A percentile compares a stretch with the other conserved stretches of the same genome.
These are phyloP conservation scores for Dactylella cylindrospora DNA, from an alignment of 2,329 filamentous ascomycete genomes.

Conservation along the genomic window DNA sequence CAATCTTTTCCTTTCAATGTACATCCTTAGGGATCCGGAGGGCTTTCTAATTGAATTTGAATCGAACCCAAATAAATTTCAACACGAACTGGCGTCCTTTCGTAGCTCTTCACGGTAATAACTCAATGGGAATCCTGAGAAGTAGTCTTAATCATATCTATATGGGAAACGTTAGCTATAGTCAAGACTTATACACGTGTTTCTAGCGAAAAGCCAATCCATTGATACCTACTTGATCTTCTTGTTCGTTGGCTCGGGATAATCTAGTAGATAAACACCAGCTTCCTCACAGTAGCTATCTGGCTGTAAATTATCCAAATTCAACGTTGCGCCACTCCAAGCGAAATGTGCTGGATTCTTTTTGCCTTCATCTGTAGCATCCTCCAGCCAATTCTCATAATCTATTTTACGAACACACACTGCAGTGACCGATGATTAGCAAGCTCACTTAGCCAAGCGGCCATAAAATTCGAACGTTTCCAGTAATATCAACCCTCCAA, in stretches of 20 bases:
- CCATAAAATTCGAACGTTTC: no score
- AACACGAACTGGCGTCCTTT: not conserved
- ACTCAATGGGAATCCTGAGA: no score
- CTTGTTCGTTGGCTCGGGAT: slow-evolving; percentile 22
- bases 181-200: not conserved
- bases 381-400: slow-evolving; percentile 19
- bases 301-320: slow-evolving; percentile 25
- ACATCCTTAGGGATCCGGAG: slow-evolving; percentile 10
- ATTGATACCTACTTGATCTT: slow-evolving; percentile 20
- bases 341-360: slow-evolving; percentile 21
- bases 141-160: no score
- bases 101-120: no score
- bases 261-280: slow-evolving; percentile 10
- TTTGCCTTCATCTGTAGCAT: slow-evolving; percentile 18
- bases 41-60: slow-evolving; percentile 8
- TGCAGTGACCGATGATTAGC: not conserved
- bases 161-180: no score
- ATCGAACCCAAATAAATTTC: not conserved
- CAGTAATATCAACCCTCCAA: no score
- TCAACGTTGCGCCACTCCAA: slow-evolving; percentile 28
- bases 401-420: slow-evolving; percentile 16
- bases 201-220: not conserved
- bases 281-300: slow-evolving; percentile 27
- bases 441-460: no score
- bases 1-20: slow-evolving; percentile 25